Evolutionary conservation across 176 grass and related monocot species (phyloP).

Genomic region (Microstegium vimineum): DNA sequence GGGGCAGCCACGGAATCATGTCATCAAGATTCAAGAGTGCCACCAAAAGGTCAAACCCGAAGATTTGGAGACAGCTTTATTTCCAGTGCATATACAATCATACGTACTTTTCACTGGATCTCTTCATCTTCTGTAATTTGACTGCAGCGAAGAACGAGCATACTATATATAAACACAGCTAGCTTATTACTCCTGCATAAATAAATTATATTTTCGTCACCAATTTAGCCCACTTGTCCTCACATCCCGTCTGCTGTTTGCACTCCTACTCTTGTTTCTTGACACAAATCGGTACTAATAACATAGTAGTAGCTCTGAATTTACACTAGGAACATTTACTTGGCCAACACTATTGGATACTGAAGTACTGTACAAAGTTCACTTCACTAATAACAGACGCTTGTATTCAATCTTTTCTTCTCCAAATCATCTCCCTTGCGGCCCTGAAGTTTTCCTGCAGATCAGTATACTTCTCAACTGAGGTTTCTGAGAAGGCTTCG

Average conservation of each 20-base stretch:
- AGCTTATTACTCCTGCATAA: too few species aligned
- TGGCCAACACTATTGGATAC: background rate
- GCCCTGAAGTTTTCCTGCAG: constrained; percentile 25
- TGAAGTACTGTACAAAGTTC: background rate
- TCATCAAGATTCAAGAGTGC: background rate
- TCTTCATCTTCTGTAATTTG: background rate
- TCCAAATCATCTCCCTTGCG: constrained; percentile 24
- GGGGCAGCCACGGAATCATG: background rate
- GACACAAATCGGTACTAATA: background rate
- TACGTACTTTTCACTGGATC: background rate
- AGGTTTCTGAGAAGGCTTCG: constrained; percentile 37
- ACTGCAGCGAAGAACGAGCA: too few species aligned
- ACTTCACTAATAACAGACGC: background rate
- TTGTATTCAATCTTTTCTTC: background rate
- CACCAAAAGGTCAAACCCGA: background rate
- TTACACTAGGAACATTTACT: background rate
- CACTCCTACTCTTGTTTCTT: background rate
- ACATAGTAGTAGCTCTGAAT: background rate
- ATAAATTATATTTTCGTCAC: too few species aligned
- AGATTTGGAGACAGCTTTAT: background rate
- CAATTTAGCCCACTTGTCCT: background rate
- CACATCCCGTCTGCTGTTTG: background rate
- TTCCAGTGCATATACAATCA: background rate
- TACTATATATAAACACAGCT: too few species aligned
- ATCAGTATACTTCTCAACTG: constrained; percentile 34